Base-by-base conservation (phyloP, 306 rosid genomes). In the Mimosa bimucronata region DNA sequence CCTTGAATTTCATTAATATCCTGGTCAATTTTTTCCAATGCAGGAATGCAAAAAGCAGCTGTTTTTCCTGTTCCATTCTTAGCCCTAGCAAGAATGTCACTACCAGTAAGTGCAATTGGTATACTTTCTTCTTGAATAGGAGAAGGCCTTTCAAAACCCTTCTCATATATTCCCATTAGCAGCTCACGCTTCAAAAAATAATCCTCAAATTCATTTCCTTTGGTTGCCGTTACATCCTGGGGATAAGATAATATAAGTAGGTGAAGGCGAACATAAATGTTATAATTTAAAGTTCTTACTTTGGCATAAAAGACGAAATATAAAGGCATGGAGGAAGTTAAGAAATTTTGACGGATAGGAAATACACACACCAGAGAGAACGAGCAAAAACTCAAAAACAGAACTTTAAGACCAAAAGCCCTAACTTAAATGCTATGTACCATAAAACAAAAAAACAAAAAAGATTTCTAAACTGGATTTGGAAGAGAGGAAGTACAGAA, bases 51-150 rank as follows among this genome's bases (percentile, higher is more conserved):
- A 90, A 95, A 95, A 6, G 99, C 99, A 81, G 98, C 98, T 1
- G 99, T 96, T 86, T 96, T 96, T 31, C 99, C 99, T 6, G 99
- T 95, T 79, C 99, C 99, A 80, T 95, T 95, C 85, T 95, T 95
- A 21, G 99, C 99, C 80, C 99, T 87, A 44, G 99, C 99, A 79
- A 96, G 94, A 91, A 96, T 93, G 89, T 96, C 99, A 86, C 99
- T 96, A 44, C 99, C 98, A 61, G 98, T 96, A 83, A 96, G 89
- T 66, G 98, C 99, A 85, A 96, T 96, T 13, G 98, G 99, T 76
- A 96, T 96, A 81, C 99, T 93, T 88, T 93, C 99, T 86, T 96
- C 99, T 83, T 93, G 99, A 74, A 96, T 96, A 18, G 99, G 99
- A 62, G 99, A 96, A 13, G 99, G 99, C 77, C 98, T 91, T 85